Evolutionary conservation across 1,284 basidiomycete species (phyloP).

Genomic region (Malassezia brasiliensis): DNA sequence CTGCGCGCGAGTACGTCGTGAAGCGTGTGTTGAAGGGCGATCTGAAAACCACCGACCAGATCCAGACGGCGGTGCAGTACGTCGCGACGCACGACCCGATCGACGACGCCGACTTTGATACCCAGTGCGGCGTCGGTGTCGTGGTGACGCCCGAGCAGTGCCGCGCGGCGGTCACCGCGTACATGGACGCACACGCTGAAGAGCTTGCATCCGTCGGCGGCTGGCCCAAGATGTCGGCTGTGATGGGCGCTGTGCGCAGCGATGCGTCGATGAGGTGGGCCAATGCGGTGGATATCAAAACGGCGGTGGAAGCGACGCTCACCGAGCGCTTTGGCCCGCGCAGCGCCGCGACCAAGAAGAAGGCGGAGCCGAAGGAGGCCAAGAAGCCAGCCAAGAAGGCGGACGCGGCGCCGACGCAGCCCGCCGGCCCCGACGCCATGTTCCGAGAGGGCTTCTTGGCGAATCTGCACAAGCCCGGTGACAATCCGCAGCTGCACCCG

Average conservation of each 20-base stretch:
- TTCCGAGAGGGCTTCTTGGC: conserved; percentile 95
- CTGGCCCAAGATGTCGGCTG: conserved; percentile 35
- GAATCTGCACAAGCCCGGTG: conserved; percentile 83
- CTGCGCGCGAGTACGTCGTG: conserved; percentile 61
- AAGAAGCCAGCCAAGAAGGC: conserved; percentile 9
- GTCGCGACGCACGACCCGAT: conserved; percentile 59
- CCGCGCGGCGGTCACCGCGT: conserved; percentile 56
- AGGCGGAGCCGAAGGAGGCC: conserved; percentile 17
- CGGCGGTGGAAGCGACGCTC: conserved; percentile 69
- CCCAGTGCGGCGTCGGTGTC: conserved; percentile 73
- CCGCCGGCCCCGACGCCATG: conserved; percentile 56
- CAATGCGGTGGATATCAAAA: conserved; percentile 77
- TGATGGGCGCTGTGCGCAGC: conserved; percentile 38
- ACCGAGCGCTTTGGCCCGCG: conserved; percentile 63
- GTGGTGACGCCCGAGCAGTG: conserved; percentile 65
- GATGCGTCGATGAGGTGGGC: conserved; percentile 62
- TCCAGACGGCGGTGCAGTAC: conserved; percentile 63
- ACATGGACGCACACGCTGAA: conserved; percentile 51
- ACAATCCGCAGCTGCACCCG: conserved; percentile 76
- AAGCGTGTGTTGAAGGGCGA: conserved; percentile 62
- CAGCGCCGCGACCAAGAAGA: conserved; percentile 54
- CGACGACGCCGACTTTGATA: conserved; percentile 66
- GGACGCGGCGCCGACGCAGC: conserved; percentile 19
- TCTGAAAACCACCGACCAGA: conserved; percentile 74
- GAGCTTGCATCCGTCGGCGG: conserved; percentile 50